phyloP scores from a whole-genome alignment of 495 filamentous ascomycete genomes.

The Talaromyces proteolyticus region DNA sequence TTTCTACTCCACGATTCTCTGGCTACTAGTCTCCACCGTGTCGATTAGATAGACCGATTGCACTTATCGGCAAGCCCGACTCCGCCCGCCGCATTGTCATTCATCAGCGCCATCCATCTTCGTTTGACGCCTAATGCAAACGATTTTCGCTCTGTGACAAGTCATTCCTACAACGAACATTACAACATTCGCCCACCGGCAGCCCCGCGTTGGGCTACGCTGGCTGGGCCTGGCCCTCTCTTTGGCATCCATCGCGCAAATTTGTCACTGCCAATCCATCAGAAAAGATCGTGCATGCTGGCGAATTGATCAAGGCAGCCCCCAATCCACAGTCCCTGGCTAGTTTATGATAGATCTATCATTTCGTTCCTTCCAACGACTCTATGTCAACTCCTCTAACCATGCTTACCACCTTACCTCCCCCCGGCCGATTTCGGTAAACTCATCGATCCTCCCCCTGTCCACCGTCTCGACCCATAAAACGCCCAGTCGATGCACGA shows the following conservation, averaged over 20 bases:
- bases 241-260: too few relatives aligned
- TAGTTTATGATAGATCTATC: too few relatives aligned
- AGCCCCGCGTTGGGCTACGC: conserved; percentile 19
- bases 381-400: not conserved
- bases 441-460: conserved; percentile 21
- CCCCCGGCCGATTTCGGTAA: conserved; percentile 29
- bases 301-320: too few relatives aligned
- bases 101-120: not conserved
- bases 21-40: not conserved
- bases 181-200: conserved; percentile 1
- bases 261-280: too few relatives aligned
- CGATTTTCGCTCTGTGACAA: not conserved
- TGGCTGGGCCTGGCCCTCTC: conserved; percentile 11
- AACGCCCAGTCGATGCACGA: conserved; percentile 19
- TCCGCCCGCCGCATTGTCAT: not conserved
- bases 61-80: not conserved
- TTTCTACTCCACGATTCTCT: not conserved
- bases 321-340: too few relatives aligned
- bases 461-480: conserved; percentile 17
- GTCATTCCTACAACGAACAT: not conserved
- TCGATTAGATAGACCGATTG: not conserved
- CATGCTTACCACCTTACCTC: conserved; percentile 28
- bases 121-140: not conserved
- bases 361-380: too few relatives aligned
- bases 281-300: too few relatives aligned